Evolutionary conservation across 805 yeast genomes (phyloP).

Genomic region (Blastobotrys terrestris): DNA sequence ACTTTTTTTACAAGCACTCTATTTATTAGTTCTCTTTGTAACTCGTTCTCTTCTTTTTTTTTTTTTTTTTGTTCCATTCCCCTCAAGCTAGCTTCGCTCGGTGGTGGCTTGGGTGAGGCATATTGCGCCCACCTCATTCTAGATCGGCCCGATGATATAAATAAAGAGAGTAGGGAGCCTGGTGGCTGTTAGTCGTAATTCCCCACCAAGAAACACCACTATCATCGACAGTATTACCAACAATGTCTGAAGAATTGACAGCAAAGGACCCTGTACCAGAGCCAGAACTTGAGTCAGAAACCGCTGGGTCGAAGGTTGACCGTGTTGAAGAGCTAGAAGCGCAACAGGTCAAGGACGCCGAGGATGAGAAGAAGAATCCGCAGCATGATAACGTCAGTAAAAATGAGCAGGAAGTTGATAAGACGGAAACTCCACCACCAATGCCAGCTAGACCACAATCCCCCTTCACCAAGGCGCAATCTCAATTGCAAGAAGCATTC

Average conservation of each 20-base stretch:
- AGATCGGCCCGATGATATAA: too few relatives aligned
- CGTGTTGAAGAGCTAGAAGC: constrained; percentile 2
- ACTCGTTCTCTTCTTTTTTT: too few relatives aligned
- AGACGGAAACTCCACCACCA: constrained; percentile 32
- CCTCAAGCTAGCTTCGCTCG: too few relatives aligned
- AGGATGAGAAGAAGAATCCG: constrained; percentile 7
- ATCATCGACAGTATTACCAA: background rate
- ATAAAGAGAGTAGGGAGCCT: too few relatives aligned
- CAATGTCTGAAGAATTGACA: constrained; percentile 8
- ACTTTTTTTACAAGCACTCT: too few relatives aligned
- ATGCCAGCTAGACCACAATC: constrained; percentile 57
- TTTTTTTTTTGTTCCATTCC: too few relatives aligned
- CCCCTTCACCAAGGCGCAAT: constrained; percentile 47
- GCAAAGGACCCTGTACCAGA: constrained; percentile 9
- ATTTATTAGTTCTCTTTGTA: too few relatives aligned
- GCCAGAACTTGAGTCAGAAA: constrained; percentile 4
- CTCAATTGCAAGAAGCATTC: constrained; percentile 76
- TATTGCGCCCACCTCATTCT: too few relatives aligned
- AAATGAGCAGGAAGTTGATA: constrained; percentile 6
- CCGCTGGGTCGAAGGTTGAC: constrained; percentile 2
- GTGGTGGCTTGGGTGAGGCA: too few relatives aligned
- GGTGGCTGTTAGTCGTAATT: too few relatives aligned
- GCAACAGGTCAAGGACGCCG: constrained; percentile 4
- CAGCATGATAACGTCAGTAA: constrained; percentile 6
- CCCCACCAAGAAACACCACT: too few relatives aligned